phyloP scores from a whole-genome alignment of 208 protist species.

The Crithidia bombi region DNA sequence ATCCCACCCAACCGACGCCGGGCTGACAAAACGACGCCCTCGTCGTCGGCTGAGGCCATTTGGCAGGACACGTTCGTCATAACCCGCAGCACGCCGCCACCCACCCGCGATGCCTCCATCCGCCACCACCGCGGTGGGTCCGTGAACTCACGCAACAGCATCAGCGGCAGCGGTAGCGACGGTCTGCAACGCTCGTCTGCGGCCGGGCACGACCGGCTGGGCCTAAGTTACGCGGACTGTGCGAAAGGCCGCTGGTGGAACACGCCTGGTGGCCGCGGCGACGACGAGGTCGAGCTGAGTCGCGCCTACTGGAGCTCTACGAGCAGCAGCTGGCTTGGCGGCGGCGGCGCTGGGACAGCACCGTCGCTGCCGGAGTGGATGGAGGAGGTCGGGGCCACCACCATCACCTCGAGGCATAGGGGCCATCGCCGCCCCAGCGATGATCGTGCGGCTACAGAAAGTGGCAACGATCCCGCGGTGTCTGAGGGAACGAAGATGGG shows the following conservation, averaged over 20 bases:
- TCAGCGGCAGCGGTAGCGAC: not conserved
- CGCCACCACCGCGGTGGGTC: not conserved
- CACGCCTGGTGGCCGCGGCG: slow-evolving; percentile 51
- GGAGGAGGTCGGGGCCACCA: slow-evolving; percentile 22
- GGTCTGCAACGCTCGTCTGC: not conserved
- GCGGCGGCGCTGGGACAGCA: slow-evolving; percentile 28
- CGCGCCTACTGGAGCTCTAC: slow-evolving; percentile 65
- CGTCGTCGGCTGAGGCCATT: not conserved
- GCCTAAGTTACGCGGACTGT: slow-evolving; percentile 28
- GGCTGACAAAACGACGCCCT: not conserved
- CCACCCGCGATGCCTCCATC: not conserved
- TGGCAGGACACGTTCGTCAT: slow-evolving; percentile 1
- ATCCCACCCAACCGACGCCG: slow-evolving; percentile 12
- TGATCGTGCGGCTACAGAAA: not conserved
- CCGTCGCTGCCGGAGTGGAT: slow-evolving; percentile 25
- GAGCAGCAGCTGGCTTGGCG: slow-evolving; percentile 72
- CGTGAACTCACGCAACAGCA: too few relatives aligned
- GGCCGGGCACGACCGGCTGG: slow-evolving; percentile 3
- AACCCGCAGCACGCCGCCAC: not conserved
- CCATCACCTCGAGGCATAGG: not conserved
- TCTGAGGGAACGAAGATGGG: slow-evolving; percentile 19
- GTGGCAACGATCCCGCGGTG: not conserved
- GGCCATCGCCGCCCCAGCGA: not conserved
- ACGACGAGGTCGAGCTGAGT: slow-evolving; percentile 83
- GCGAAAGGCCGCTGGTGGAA: slow-evolving; percentile 62